These are phyloP conservation scores for Pholiota molesta DNA, from an alignment of 768 basidiomycete genomes.

Conservation along the genomic window DNA sequence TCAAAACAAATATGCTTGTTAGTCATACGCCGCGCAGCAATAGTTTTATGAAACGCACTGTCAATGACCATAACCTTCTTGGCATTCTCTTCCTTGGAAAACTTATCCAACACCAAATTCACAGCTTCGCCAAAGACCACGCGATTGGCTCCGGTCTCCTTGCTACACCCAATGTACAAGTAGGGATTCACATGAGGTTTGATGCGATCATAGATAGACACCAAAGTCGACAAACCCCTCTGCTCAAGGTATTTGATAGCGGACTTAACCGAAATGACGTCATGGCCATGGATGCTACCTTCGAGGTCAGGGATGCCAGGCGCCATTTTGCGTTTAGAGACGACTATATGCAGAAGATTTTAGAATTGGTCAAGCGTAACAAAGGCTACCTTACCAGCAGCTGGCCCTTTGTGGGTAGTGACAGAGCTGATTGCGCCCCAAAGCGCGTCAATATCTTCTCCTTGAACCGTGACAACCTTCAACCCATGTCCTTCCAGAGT, in stretches of 20 bases:
- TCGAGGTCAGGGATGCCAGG: constrained; percentile 75
- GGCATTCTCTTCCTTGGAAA: constrained; percentile 76
- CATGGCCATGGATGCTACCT: constrained; percentile 80
- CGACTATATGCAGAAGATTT: constrained; percentile 41
- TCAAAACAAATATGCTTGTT: not conserved
- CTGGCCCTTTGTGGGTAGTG: constrained; percentile 70
- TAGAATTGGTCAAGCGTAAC: not conserved
- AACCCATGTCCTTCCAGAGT: constrained; percentile 84
- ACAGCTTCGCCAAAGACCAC: constrained; percentile 88
- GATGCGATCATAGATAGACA: constrained; percentile 63
- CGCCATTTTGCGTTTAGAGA: constrained; percentile 72
- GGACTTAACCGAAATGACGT: constrained; percentile 81
- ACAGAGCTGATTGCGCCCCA: constrained; percentile 67
- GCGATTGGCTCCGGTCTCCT: constrained; percentile 79
- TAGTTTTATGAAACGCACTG: constrained; percentile 46
- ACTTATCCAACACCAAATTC: constrained; percentile 71
- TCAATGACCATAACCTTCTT: constrained; percentile 89
- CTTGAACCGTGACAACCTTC: constrained; percentile 71
- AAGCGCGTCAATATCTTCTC: constrained; percentile 79
- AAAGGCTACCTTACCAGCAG: constrained; percentile 55
- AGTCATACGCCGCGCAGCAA: constrained; percentile 10
- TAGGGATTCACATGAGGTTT: constrained; percentile 59
- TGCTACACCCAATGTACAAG: constrained; percentile 69
- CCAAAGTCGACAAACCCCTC: constrained; percentile 60
- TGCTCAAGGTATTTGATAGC: constrained; percentile 74